These are phyloP conservation scores for Phialophora tarda DNA, from an alignment of 2,329 filamentous ascomycete genomes.

Conservation along the genomic window DNA sequence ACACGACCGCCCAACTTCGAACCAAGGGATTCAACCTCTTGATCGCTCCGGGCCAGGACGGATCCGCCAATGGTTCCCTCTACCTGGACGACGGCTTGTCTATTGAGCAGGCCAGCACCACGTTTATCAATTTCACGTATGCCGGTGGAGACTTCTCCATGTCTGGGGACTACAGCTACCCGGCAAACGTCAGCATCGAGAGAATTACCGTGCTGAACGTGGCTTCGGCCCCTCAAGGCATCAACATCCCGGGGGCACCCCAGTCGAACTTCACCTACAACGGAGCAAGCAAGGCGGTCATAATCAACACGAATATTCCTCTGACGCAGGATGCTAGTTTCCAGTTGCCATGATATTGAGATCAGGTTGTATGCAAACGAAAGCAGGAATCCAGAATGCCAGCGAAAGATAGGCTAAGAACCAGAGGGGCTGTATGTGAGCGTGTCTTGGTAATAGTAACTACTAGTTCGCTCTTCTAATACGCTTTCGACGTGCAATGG, in stretches of 20 bases:
- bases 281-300: slow-evolving; percentile 37
- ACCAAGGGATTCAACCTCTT: slow-evolving; percentile 72
- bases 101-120: slow-evolving; percentile 63
- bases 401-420: not conserved
- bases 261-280: slow-evolving; percentile 30
- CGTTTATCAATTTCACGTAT: slow-evolving; percentile 66
- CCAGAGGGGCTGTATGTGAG: not conserved
- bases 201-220: slow-evolving; percentile 45
- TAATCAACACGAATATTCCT: slow-evolving; percentile 39
- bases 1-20: slow-evolving; percentile 65
- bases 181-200: slow-evolving; percentile 43
- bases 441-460: not conserved
- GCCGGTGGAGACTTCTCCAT: slow-evolving; percentile 57
- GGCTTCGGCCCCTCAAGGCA: slow-evolving; percentile 21
- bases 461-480: not conserved
- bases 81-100: slow-evolving; percentile 81
- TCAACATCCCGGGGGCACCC: slow-evolving; percentile 24
- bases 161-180: slow-evolving; percentile 62
- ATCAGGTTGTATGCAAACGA: not conserved
- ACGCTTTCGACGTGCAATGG: not conserved
- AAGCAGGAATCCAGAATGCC: not conserved
- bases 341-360: slow-evolving; percentile 15
- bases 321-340: slow-evolving; percentile 38
- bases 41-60: slow-evolving; percentile 67
- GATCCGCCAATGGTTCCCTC: slow-evolving; percentile 68